Conservation (phyloP, 106 monocot genomes). For the Alisma plantagoaquatica region DNA sequence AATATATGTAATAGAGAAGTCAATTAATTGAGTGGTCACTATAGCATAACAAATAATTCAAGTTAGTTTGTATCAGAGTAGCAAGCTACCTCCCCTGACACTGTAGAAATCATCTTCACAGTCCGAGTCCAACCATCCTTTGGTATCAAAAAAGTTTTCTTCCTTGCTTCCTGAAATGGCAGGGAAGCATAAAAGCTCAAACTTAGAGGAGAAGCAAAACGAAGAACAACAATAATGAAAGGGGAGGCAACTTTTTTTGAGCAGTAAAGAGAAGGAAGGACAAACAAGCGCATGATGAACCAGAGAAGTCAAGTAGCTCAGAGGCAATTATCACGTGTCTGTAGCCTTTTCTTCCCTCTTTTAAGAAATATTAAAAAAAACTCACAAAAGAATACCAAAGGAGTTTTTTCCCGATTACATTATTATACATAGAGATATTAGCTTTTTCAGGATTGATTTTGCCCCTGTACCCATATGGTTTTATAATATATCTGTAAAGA, state of each 20-base stretch:
- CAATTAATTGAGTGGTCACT: not conserved
- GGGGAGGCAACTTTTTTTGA: not conserved
- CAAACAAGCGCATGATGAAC: no score
- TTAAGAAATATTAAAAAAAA: no score
- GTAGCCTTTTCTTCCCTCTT: not conserved
- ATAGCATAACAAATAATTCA: not conserved
- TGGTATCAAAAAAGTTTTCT: conserved; percentile 74
- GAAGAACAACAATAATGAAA: not conserved
- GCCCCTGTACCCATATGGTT: no score
- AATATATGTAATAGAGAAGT: not conserved
- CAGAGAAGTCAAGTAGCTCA: no score
- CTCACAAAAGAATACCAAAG: no score
- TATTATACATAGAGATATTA: no score
- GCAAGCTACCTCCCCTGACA: conserved; percentile 72
- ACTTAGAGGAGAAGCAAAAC: not conserved
- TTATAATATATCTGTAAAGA: no score
- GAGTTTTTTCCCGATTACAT: no score
- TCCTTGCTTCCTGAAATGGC: conserved; percentile 57
- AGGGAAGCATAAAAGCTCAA: not conserved
- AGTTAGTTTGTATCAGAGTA: no score
- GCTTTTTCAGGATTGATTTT: no score
- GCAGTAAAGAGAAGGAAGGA: not conserved
- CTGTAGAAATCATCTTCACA: conserved; percentile 89
- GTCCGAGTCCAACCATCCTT: conserved; percentile 66
- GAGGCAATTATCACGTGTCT: no score